These are phyloP conservation scores for Beauveria brongniartii DNA, from an alignment of 2,329 filamentous ascomycete genomes.

Conservation along the genomic window DNA sequence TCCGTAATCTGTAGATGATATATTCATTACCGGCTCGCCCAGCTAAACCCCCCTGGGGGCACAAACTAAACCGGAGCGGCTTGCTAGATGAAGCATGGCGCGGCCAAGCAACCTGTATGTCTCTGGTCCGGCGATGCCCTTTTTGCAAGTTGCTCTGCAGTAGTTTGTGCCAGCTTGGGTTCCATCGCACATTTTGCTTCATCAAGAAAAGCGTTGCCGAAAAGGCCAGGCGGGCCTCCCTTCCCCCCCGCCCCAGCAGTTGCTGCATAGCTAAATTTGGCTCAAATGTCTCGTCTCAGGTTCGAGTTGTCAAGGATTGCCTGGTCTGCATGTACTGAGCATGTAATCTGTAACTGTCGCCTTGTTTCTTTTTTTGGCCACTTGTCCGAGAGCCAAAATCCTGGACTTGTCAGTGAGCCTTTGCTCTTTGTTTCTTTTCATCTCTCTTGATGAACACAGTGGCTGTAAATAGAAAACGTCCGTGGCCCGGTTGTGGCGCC, in stretches of 20 bases:
- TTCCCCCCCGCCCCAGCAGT: background rate
- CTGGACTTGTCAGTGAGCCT: too few species aligned
- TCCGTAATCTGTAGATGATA: background rate
- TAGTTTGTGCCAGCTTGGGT: background rate
- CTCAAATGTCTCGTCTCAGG: background rate
- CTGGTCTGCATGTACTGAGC: background rate
- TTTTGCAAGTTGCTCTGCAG: background rate
- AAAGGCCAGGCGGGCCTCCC: background rate
- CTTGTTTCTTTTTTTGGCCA: too few species aligned
- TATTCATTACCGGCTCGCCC: background rate
- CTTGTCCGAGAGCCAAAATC: too few species aligned
- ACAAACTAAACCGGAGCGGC: background rate
- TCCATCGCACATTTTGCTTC: background rate
- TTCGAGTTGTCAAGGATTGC: background rate
- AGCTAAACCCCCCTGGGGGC: background rate
- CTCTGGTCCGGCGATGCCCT: background rate
- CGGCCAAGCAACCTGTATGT: background rate
- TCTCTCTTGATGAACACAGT: too few species aligned
- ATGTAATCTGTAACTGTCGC: background rate
- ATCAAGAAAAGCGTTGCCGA: background rate
- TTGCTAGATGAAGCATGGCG: conserved; percentile 5
- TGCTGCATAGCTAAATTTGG: conserved; percentile 1
- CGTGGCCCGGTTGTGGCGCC: too few species aligned
- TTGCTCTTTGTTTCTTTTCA: too few species aligned
- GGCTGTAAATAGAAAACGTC: too few species aligned